These are phyloP conservation scores for Colletotrichum eleusines DNA, from an alignment of 2,329 filamentous ascomycete species.

Conservation along the genomic window DNA sequence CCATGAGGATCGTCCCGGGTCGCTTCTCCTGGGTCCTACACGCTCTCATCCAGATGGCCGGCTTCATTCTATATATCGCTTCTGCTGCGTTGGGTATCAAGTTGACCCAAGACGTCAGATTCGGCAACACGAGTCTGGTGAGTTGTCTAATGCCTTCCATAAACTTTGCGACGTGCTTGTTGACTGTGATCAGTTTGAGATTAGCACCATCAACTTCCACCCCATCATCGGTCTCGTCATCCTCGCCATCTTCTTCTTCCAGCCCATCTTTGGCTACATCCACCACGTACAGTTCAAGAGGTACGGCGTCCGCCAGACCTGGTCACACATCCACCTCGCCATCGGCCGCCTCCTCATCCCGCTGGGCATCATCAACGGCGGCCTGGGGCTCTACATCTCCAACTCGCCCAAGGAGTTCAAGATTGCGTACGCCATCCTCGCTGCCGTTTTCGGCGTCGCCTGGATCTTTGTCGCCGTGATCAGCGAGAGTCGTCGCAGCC, in stretches of 20 bases:
- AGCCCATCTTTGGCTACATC: slow-evolving; percentile 56
- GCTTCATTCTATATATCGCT: slow-evolving; percentile 53
- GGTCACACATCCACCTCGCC: slow-evolving; percentile 58
- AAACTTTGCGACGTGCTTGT: neutral
- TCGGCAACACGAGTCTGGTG: slow-evolving; percentile 50
- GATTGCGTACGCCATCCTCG: slow-evolving; percentile 55
- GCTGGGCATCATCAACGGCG: slow-evolving; percentile 60
- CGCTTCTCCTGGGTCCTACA: slow-evolving; percentile 54
- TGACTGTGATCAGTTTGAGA: slow-evolving; percentile 46
- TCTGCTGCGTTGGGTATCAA: slow-evolving; percentile 59
- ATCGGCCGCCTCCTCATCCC: slow-evolving; percentile 55
- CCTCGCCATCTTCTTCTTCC: slow-evolving; percentile 54
- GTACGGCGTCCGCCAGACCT: slow-evolving; percentile 53
- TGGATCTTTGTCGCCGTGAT: slow-evolving; percentile 53
- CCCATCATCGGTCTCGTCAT: slow-evolving; percentile 61
- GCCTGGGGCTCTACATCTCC: slow-evolving; percentile 56
- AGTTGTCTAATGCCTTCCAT: slow-evolving; percentile 34
- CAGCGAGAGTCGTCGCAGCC: slow-evolving; percentile 48
- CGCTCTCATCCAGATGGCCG: slow-evolving; percentile 54
- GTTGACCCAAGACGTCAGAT: slow-evolving; percentile 50
- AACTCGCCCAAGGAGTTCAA: slow-evolving; percentile 46
- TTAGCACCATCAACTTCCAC: slow-evolving; percentile 54
- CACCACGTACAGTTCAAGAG: slow-evolving; percentile 58
- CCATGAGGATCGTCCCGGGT: slow-evolving; percentile 55
- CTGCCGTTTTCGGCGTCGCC: slow-evolving; percentile 52